These are phyloP conservation scores for Acacia pycnantha DNA, from an alignment of 331 rosid genomes.

Conservation along the genomic window DNA sequence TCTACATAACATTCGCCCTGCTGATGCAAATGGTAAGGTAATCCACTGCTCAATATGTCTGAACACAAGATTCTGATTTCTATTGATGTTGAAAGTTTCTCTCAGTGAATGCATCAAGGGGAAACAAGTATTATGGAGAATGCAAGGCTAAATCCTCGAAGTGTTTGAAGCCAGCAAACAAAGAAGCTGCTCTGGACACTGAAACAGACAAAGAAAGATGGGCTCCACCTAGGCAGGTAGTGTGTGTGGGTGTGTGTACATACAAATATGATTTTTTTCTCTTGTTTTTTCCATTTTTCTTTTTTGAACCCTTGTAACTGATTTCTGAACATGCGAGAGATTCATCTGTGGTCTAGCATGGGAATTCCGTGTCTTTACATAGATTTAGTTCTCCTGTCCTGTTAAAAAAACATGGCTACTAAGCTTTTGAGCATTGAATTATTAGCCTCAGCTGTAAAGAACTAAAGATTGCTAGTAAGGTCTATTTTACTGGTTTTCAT, in stretches of 20 bases:
- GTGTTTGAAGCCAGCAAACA: conserved; percentile 75
- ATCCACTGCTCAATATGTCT: neutral
- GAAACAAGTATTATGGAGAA: conserved; percentile 73
- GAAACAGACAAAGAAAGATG: conserved; percentile 69
- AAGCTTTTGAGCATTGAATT: neutral
- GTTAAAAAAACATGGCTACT: neutral
- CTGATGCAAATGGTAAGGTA: conserved; percentile 66
- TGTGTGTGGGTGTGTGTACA: neutral
- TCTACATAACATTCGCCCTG: conserved; percentile 71
- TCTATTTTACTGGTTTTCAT: conserved; percentile 11
- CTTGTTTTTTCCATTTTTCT: neutral
- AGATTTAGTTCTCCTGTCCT: neutral
- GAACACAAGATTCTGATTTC: conserved; percentile 21
- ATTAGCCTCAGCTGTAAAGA: neutral
- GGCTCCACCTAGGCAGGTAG: conserved; percentile 58
- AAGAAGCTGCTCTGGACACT: conserved; percentile 72
- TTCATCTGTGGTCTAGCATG: conserved; percentile 11
- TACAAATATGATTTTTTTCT: neutral
- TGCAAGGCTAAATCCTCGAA: conserved; percentile 40
- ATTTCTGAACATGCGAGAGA: neutral
- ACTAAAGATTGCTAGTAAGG: neutral
- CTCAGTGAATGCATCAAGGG: conserved; percentile 75
- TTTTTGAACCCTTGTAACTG: conserved; percentile 5
- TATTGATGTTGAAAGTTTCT: conserved; percentile 27
- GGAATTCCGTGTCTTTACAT: neutral